Base-by-base conservation (phyloP, 2,329 filamentous ascomycete genomes). In the Penicillium sp. region DNA sequence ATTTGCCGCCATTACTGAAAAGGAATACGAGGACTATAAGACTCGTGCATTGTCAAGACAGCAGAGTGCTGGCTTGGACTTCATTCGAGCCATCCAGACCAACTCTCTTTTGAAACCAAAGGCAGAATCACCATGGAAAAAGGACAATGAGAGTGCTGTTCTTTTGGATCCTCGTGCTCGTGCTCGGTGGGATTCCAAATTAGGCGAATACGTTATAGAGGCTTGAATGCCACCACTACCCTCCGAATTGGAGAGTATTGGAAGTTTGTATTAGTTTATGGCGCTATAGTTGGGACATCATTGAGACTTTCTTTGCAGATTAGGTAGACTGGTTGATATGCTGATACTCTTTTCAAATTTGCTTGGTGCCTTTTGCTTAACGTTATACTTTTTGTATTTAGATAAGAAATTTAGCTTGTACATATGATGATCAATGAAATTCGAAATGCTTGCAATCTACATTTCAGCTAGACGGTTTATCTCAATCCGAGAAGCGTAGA, bases 1-100 rank as follows among this genome's bases (percentile, higher is more conserved):
- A 57, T 99, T 87, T 66, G 94, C 94, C 49, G 87, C 90, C n/a
- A 42, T 51, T 14, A 42, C 48, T 42, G 48, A 51, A 11, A 16
- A 42, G 21, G 24, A 51, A 42, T 51, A 51, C 23, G 28, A 51
- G 20, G 18, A n/a, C 12, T 51, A 51, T 14, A 51, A 23, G 14
- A 11, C 20, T 16, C n/a, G 18, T 28, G 48, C 35, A 12, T 20
- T 23, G 26, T 42, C 48, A 24, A 42, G 33, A 42, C 33, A 42
- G 23, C 48, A 35, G 7, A 51, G 21, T 5, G 20, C 48, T 14
- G 48, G 33, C 3, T 42, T 51, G 16, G 35, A 30, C 6, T 51
- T 51, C 7, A 51, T 40, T 42, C 48, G 33, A 20, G 48, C 7
- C 6, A 18, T 51, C 33, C 33, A 38, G 48, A 42, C 48, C 4